phyloP scores from a whole-genome alignment of 148 eudicot genomes.

The Chenopodium suecicum region DNA sequence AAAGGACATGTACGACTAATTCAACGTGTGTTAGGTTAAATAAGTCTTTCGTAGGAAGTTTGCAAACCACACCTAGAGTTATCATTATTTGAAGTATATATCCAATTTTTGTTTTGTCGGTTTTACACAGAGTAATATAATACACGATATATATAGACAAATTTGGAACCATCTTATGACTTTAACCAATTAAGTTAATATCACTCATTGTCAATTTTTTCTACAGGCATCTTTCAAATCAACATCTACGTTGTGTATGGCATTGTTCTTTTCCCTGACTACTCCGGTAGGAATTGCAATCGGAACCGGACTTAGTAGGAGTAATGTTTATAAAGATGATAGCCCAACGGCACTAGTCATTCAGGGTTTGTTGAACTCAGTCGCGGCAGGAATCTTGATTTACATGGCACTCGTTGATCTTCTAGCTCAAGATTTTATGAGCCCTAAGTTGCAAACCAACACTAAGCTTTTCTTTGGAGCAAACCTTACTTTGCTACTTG shows the following conservation, averaged over 20 bases:
- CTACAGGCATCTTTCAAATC: conserved; percentile 41
- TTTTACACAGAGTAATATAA: too few species aligned
- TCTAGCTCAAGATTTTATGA: conserved; percentile 46
- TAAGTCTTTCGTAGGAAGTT: too few species aligned
- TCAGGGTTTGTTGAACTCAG: conserved; percentile 35
- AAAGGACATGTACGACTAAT: too few species aligned
- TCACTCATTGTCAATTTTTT: too few species aligned
- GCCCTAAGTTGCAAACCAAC: conserved; percentile 31
- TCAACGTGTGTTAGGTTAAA: too few species aligned
- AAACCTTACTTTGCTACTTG: conserved; percentile 22
- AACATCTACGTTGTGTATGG: conserved; percentile 29
- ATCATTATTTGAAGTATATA: too few species aligned
- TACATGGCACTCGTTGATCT: conserved; percentile 53
- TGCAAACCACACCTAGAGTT: too few species aligned
- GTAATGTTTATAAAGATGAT: background rate
- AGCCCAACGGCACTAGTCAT: conserved; percentile 36
- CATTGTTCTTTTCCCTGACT: conserved; percentile 36
- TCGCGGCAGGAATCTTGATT: conserved; percentile 41
- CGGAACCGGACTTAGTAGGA: conserved; percentile 31
- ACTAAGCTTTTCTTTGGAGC: conserved; percentile 34
- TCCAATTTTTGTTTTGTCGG: too few species aligned
- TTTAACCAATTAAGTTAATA: too few species aligned
- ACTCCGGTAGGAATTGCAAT: conserved; percentile 41
- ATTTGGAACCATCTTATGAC: too few species aligned
- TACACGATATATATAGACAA: too few species aligned